A percentile compares a stretch with the other conserved stretches of the same genome.
These are phyloP conservation scores for Stevia rebaudiana DNA, from an alignment of 140 eudicot genomes.

Conservation along the genomic window DNA sequence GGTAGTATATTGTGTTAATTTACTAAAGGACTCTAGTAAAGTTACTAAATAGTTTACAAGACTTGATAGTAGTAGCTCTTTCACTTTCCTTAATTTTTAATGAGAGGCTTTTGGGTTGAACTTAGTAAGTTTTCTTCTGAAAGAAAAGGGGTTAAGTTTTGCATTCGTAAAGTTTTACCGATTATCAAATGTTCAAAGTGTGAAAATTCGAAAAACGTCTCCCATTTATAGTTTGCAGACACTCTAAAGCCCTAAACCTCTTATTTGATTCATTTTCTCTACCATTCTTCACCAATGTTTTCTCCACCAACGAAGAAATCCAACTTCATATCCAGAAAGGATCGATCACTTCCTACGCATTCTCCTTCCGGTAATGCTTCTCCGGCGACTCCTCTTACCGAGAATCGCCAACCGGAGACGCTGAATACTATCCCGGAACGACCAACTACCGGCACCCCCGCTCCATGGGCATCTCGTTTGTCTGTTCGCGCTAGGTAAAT, in stretches of 20 bases:
- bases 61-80: no score
- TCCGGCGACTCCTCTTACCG: constrained; percentile 49
- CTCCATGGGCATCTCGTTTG: constrained; percentile 89
- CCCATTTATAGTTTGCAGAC: no score
- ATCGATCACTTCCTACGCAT: constrained; percentile 32
- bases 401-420: constrained; percentile 25
- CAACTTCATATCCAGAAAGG: constrained; percentile 35
- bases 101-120: no score
- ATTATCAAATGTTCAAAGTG: no score
- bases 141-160: no score
- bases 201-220: no score
- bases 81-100: no score
- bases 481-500: constrained; percentile 84
- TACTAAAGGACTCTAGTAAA: no score
- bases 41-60: no score
- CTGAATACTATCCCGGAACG: constrained; percentile 52
- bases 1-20: no score
- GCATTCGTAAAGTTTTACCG: no score
- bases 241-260: constrained; percentile 37
- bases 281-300: constrained; percentile 41
- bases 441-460: constrained; percentile 84
- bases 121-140: no score
- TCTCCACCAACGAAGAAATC: constrained; percentile 77
- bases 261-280: not conserved
- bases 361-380: constrained; percentile 25